These are phyloP conservation scores for Quercus cerris DNA, from an alignment of 306 rosid species.

Conservation along the genomic window DNA sequence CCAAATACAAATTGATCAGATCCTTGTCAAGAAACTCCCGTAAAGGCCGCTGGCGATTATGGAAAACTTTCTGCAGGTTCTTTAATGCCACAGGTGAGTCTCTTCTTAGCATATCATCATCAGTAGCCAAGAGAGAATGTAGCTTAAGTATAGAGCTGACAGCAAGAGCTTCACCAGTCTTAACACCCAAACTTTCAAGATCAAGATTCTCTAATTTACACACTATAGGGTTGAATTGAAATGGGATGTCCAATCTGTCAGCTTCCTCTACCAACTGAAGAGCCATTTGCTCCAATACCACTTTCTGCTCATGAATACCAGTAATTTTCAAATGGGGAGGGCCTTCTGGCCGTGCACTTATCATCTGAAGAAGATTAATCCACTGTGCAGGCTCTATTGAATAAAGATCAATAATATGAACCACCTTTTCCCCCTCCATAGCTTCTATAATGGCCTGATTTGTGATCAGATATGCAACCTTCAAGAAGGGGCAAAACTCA, in stretches of 20 bases:
- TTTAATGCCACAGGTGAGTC: slow-evolving; percentile 44
- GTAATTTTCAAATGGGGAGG: slow-evolving; percentile 85
- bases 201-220: slow-evolving; percentile 73
- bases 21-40: slow-evolving; percentile 80
- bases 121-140: slow-evolving; percentile 70
- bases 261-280: slow-evolving; percentile 63
- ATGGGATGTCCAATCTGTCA: slow-evolving; percentile 66
- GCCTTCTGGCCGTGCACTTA: slow-evolving; percentile 62
- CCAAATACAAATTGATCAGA: slow-evolving; percentile 35
- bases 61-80: slow-evolving; percentile 51
- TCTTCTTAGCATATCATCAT: slow-evolving; percentile 52
- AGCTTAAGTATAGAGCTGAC: slow-evolving; percentile 72
- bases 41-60: slow-evolving; percentile 49
- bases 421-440: slow-evolving; percentile 70
- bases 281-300: slow-evolving; percentile 68
- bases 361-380: slow-evolving; percentile 60
- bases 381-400: slow-evolving; percentile 83
- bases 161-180: slow-evolving; percentile 87
- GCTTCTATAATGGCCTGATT: slow-evolving; percentile 83
- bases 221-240: slow-evolving; percentile 64
- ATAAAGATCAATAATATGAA: slow-evolving; percentile 82
- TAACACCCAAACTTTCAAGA: slow-evolving; percentile 65
- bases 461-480: slow-evolving; percentile 65
- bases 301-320: slow-evolving; percentile 68
- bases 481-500: slow-evolving; percentile 72